Conservation (phyloP, 2,329 filamentous ascomycete species). For the Botrytis fragariae region DNA sequence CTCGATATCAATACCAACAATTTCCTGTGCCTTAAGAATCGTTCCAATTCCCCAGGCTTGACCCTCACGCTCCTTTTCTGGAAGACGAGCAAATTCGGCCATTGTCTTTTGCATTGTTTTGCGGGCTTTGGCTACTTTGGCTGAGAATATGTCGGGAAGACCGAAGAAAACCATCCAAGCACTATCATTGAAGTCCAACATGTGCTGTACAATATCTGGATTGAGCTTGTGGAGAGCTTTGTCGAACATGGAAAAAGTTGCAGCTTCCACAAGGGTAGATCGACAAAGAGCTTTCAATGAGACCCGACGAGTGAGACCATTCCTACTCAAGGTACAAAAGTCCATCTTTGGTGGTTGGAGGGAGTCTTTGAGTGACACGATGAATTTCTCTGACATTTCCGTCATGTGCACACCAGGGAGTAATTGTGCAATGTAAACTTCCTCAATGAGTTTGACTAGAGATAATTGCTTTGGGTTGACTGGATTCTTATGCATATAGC, state of each 20-base stretch:
- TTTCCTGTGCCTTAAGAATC: slow-evolving; percentile 6
- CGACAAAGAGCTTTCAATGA: slow-evolving; percentile 1
- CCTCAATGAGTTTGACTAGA: slow-evolving; percentile 10
- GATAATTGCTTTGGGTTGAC: slow-evolving; percentile 13
- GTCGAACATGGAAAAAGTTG: slow-evolving; percentile 17
- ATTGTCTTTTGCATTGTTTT: slow-evolving; percentile 9
- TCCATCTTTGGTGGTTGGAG: slow-evolving; percentile 9
- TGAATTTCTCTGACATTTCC: slow-evolving; percentile 10
- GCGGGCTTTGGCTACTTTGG: slow-evolving; percentile 13
- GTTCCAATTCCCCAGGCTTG: slow-evolving; percentile 8
- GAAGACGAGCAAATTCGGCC: slow-evolving; percentile 4
- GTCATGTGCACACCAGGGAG: slow-evolving; percentile 13
- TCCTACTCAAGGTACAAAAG: slow-evolving; percentile 6
- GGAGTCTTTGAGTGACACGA: neutral
- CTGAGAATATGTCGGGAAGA: slow-evolving; percentile 14
- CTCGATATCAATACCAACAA: slow-evolving; percentile 4
- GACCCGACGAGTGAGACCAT: slow-evolving; percentile 7
- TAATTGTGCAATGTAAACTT: slow-evolving; percentile 12
- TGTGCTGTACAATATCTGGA: slow-evolving; percentile 11
- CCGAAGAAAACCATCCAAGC: slow-evolving; percentile 17
- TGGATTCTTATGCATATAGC: slow-evolving; percentile 13
- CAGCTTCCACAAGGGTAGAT: slow-evolving; percentile 13
- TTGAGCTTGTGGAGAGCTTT: slow-evolving; percentile 9
- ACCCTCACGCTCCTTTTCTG: neutral
- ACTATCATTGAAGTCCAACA: slow-evolving; percentile 9